Percentiles rank a stretch among this genome's conserved stretches.
Evolutionary conservation across 257 asterid genomes (phyloP).

Genomic region (Ballota nigra): DNA sequence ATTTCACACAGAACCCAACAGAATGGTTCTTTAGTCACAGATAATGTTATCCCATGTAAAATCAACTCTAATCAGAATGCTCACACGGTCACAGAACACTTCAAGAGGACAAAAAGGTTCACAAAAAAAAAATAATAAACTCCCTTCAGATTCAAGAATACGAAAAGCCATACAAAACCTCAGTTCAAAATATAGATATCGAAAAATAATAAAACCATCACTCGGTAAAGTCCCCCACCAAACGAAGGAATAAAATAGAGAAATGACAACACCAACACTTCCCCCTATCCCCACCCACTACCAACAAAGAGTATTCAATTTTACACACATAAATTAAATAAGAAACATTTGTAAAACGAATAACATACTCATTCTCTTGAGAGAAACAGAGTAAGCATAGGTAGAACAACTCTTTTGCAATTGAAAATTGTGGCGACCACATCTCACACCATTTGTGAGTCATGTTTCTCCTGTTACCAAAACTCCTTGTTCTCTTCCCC

Average conservation of each 20-base stretch:
- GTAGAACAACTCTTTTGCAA: no score
- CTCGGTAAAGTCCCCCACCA: neutral
- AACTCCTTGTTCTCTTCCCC: no score
- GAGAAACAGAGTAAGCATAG: no score
- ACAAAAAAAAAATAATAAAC: neutral
- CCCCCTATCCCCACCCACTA: no score
- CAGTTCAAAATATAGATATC: neutral
- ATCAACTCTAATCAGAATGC: neutral
- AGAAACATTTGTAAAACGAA: no score
- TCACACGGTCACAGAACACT: neutral
- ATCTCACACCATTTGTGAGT: no score
- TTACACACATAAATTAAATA: no score
- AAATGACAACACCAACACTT: neutral
- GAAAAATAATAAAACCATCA: neutral
- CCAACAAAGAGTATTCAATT: no score
- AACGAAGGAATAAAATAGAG: neutral
- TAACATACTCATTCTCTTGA: no score
- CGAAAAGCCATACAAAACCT: neutral
- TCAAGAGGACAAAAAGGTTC: conserved; percentile 2
- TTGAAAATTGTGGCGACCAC: no score
- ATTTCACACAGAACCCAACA: conserved; percentile 1
- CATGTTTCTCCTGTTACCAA: no score
- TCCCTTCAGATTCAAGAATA: conserved; percentile 27
- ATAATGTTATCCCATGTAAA: neutral
- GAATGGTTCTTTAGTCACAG: neutral